These are phyloP conservation scores for Phellopilus nigrolimitatus DNA, from an alignment of 1,284 basidiomycete species.

Conservation along the genomic window DNA sequence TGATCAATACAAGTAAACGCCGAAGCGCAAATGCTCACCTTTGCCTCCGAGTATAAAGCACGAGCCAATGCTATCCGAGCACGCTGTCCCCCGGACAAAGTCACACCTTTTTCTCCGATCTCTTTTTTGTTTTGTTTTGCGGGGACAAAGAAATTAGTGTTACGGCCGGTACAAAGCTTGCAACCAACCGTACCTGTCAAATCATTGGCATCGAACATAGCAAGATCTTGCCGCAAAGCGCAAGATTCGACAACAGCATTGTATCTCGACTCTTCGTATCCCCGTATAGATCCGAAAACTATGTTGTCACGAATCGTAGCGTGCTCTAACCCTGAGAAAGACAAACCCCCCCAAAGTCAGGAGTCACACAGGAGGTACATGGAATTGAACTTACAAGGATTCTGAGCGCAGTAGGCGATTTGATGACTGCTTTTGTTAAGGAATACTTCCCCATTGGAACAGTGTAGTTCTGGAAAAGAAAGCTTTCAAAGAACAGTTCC, in stretches of 20 bases:
- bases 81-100: constrained; percentile 76
- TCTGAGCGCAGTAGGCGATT: constrained; percentile 65
- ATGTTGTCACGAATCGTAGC: constrained; percentile 81
- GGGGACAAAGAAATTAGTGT: no score
- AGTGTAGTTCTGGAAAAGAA: constrained; percentile 57
- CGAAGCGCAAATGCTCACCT: constrained; percentile 31
- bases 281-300: constrained; percentile 65
- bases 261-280: constrained; percentile 69
- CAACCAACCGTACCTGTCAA: constrained; percentile 50
- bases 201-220: constrained; percentile 77
- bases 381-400: constrained; percentile 46
- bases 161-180: constrained; percentile 10
- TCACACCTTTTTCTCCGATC: constrained; percentile 78
- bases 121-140: no score
- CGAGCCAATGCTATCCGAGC: constrained; percentile 69
- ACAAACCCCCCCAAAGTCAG: constrained; percentile 14
- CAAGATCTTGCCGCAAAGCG: constrained; percentile 70
- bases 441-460: constrained; percentile 51
- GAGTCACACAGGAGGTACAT: background rate
- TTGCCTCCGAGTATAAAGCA: constrained; percentile 60
- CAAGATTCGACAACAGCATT: constrained; percentile 74
- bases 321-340: constrained; percentile 54
- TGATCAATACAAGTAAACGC: constrained; percentile 17
- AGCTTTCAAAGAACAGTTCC: constrained; percentile 21
- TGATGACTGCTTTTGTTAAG: constrained; percentile 61